These are phyloP conservation scores for Calocybe gangraenosa DNA, from an alignment of 768 basidiomycete species.

Conservation along the genomic window DNA sequence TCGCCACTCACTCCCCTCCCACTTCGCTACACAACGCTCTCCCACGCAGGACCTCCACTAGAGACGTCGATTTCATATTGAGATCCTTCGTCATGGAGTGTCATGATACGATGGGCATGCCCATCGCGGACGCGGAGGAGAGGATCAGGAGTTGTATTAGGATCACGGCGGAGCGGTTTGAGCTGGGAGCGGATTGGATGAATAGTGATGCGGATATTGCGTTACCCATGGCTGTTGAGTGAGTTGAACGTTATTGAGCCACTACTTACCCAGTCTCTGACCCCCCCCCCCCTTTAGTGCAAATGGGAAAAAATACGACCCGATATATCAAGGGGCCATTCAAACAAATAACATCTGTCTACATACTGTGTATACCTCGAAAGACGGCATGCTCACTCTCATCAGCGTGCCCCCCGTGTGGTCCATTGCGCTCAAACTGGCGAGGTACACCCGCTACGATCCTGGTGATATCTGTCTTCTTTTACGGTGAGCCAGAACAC, in stretches of 20 bases:
- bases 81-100: slow-evolving; percentile 54
- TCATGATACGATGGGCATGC: slow-evolving; percentile 31
- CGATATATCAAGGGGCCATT: slow-evolving; percentile 53
- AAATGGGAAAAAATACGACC: slow-evolving; percentile 42
- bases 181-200: slow-evolving; percentile 70
- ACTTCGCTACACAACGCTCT: slow-evolving; percentile 23
- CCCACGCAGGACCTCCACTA: slow-evolving; percentile 46
- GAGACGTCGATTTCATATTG: slow-evolving; percentile 66
- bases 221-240: slow-evolving; percentile 63
- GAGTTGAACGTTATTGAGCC: slow-evolving; percentile 22
- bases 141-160: slow-evolving; percentile 55
- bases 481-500: slow-evolving; percentile 39
- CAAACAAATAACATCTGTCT: slow-evolving; percentile 44
- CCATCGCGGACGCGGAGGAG: slow-evolving; percentile 47
- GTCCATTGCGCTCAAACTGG: slow-evolving; percentile 70
- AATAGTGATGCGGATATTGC: slow-evolving; percentile 71
- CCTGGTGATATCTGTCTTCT: slow-evolving; percentile 64
- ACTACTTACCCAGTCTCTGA: background rate
- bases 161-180: slow-evolving; percentile 45
- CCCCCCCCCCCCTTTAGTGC: slow-evolving; percentile 15
- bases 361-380: slow-evolving; percentile 55
- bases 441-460: slow-evolving; percentile 61
- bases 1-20: slow-evolving; percentile 13
- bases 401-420: slow-evolving; percentile 68
- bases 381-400: slow-evolving; percentile 45